Percentiles rank a stretch among this genome's conserved stretches.
These are phyloP conservation scores for Eutypa lata DNA, from an alignment of 2,329 filamentous ascomycete species.

Conservation along the genomic window DNA sequence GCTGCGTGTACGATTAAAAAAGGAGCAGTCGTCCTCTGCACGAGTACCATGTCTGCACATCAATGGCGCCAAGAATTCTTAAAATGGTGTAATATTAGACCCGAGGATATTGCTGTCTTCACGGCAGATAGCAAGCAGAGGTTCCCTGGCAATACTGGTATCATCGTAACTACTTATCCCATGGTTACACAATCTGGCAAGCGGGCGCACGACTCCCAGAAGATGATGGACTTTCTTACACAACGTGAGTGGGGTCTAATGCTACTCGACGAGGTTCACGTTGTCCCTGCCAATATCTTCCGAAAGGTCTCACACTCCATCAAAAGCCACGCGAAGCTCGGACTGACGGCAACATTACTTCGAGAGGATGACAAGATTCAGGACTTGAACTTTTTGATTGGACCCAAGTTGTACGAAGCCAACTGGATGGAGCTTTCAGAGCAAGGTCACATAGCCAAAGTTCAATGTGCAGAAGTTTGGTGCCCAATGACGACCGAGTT, in stretches of 20 bases:
- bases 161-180: conserved; percentile 96
- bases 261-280: conserved; percentile 96
- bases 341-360: conserved; percentile 87
- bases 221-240: conserved; percentile 95
- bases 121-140: conserved; percentile 85
- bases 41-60: conserved; percentile 94
- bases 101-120: conserved; percentile 90
- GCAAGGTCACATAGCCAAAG: conserved; percentile 92
- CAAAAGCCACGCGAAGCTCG: conserved; percentile 92
- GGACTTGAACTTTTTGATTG: conserved; percentile 95
- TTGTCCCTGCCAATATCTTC: conserved; percentile 96
- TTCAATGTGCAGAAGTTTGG: conserved; percentile 98
- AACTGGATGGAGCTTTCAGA: conserved; percentile 99
- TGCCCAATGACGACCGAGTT: conserved; percentile 99
- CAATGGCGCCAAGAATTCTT: conserved; percentile 97
- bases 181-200: conserved; percentile 95
- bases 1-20: conserved; percentile 98
- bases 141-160: conserved; percentile 86
- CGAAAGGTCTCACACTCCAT: conserved; percentile 89
- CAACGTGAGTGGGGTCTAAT: conserved; percentile 94
- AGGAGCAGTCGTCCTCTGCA: conserved; percentile 90
- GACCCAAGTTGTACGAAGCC: conserved; percentile 94
- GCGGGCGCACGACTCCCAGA: conserved; percentile 86
- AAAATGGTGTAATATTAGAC: conserved; percentile 96
- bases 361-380: conserved; percentile 98